Base-by-base conservation (phyloP, 2,329 filamentous ascomycete genomes). In the Claviceps lovelessii region DNA sequence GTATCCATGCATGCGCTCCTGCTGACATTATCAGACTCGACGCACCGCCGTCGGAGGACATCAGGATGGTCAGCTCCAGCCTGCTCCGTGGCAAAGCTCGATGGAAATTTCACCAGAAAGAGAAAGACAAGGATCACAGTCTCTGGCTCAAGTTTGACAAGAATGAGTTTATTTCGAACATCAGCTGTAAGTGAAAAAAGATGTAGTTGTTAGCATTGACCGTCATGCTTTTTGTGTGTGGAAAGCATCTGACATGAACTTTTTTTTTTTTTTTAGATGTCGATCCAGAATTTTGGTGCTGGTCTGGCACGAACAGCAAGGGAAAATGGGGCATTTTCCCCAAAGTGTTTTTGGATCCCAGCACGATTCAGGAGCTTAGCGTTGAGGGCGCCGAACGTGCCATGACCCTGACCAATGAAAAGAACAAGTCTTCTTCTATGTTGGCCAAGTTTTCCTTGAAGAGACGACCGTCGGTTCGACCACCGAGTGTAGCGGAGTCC, bases 151-250 rank as follows among this genome's bases (percentile, higher is more conserved):
- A 70, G 58, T 79, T 87, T 62, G 81, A 84, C 35, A 84, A 83
- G 63, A 80, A 80, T 23, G 84, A 87, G 58, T 72, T 76, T 3
- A 84, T 86, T 17, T 81, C 75, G 59, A 88, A 84, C 67, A 88
- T 80, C 29, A 70, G 68, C 53, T 79, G 76, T 76, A 62, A 71
- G 76, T 72, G 23, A n/a, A 10, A 5, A 5, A 29, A 23, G 10
- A 23, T 23, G 28, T 51, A 9, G 17, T 33, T 44, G 28, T 19
- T 35, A 17, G 13, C 28, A 13, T 23, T 11, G 8, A 17, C 44
- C 6, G 4, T 29, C 10, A 33, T 42, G 28, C 9, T 15, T 9
- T 33, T 19, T 41, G 7, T 41, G 37, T 17, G 39, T 5, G 41
- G 5, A 23, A 31, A 23, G 29, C 6, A 19, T n/a, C 45, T 53